A percentile compares a stretch with the other conserved stretches of the same genome.
These are phyloP conservation scores for Caloboletus firmus DNA, from an alignment of 1,284 basidiomycete genomes.

Conservation along the genomic window DNA sequence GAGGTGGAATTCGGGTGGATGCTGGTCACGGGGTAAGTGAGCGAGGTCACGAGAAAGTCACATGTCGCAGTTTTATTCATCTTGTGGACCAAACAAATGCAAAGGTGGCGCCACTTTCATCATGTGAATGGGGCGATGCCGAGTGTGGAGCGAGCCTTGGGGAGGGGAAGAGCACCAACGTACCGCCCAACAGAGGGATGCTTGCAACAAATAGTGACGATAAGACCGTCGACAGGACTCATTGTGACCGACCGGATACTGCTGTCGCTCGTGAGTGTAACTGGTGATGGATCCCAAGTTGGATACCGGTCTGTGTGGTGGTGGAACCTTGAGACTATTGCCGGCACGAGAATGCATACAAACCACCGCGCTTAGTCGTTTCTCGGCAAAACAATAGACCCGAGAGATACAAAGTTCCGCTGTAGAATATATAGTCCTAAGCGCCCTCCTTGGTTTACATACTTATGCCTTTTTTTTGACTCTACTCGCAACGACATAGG, in stretches of 20 bases:
- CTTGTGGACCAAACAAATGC: conserved; percentile 29
- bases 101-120: conserved; percentile 23
- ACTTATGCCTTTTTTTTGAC: too few species aligned
- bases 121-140: neutral
- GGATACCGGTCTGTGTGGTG: too few species aligned
- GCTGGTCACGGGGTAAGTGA: conserved; percentile 37
- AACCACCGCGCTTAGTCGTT: too few species aligned
- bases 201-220: neutral
- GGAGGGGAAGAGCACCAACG: too few species aligned
- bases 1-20: conserved; percentile 14
- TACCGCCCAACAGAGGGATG: too few species aligned
- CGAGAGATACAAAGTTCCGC: neutral
- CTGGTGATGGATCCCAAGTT: too few species aligned
- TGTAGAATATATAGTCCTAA: neutral
- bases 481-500: neutral
- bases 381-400: neutral
- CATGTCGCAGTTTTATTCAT: conserved; percentile 36
- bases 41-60: conserved; percentile 39
- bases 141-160: neutral
- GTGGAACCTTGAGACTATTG: too few species aligned
- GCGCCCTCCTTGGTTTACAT: neutral
- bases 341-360: too few species aligned
- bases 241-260: neutral
- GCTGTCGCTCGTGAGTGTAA: neutral
- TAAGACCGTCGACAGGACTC: neutral